phyloP scores from a whole-genome alignment of 2,329 filamentous ascomycete genomes.

The Cercospora beticola region DNA sequence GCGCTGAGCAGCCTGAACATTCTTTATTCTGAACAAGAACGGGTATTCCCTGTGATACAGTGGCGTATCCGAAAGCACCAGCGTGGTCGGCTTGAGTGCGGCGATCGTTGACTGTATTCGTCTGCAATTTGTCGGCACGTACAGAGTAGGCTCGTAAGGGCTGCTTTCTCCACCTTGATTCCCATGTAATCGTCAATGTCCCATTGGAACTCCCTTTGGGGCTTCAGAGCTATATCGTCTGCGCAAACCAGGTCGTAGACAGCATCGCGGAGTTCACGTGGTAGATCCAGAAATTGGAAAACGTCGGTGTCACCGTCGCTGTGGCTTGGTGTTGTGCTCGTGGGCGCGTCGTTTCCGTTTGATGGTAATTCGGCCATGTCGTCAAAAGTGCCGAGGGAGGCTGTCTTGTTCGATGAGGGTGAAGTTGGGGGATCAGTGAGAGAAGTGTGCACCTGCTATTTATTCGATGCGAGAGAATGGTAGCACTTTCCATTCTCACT shows the following conservation, averaged over 20 bases:
- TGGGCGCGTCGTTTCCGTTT: not conserved
- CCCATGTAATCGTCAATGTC: not conserved
- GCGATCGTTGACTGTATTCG: not conserved
- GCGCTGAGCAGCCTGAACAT: not conserved
- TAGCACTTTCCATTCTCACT: not conserved
- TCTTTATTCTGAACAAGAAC: not conserved
- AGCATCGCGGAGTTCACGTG: not conserved
- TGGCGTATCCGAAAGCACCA: not conserved
- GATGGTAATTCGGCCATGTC: not conserved
- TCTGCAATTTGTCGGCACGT: not conserved
- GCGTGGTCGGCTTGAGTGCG: not conserved
- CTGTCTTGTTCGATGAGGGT: not conserved
- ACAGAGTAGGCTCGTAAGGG: not conserved
- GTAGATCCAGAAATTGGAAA: not conserved
- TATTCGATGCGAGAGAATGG: not conserved
- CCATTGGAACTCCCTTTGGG: not conserved
- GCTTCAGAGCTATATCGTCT: not conserved
- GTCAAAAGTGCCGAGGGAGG: not conserved
- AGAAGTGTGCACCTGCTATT: not conserved
- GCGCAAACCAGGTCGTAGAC: not conserved
- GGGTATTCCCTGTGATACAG: not conserved
- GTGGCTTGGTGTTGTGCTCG: not conserved
- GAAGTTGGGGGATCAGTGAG: not conserved
- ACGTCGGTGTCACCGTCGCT: not conserved
- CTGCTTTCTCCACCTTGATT: not conserved